phyloP scores from a whole-genome alignment of 768 basidiomycete genomes.

The Pleurotus giganteus region DNA sequence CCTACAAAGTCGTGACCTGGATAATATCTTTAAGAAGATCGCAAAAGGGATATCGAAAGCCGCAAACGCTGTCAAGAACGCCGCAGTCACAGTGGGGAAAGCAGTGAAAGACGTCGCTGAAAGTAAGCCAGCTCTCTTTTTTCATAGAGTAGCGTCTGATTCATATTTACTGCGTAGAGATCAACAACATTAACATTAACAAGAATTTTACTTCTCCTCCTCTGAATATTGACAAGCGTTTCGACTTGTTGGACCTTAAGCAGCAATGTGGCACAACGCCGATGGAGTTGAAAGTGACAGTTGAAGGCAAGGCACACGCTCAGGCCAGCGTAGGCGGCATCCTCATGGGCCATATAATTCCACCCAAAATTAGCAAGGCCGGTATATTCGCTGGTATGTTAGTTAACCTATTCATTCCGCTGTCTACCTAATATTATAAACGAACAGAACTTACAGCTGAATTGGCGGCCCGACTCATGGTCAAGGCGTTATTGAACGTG shows the following conservation, averaged over 20 bases:
- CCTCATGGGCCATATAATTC: conserved; percentile 6
- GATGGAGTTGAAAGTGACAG: conserved; percentile 1
- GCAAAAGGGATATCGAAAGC: neutral
- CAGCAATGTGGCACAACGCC: neutral
- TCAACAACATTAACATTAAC: conserved; percentile 8
- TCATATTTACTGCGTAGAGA: neutral
- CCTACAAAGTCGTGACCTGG: neutral
- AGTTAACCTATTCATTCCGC: neutral
- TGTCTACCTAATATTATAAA: neutral
- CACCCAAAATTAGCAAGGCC: conserved; percentile 1
- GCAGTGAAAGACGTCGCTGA: conserved; percentile 5
- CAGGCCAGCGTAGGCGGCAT: conserved; percentile 3
- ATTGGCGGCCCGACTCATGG: neutral
- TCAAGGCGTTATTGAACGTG: conserved; percentile 6
- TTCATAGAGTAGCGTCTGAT: neutral
- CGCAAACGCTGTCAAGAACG: conserved; percentile 4
- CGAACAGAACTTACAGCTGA: conserved; percentile 1
- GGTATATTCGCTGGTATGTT: conserved; percentile 3
- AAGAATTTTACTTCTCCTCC: conserved; percentile 1
- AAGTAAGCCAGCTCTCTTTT: neutral
- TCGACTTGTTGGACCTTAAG: conserved; percentile 4
- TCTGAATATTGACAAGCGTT: neutral
- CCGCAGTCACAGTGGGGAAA: conserved; percentile 3
- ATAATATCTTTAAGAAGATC: conserved; percentile 7
- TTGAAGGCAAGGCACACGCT: conserved; percentile 1